A percentile compares a stretch with the other conserved stretches of the same genome.
Evolutionary conservation across 2,329 filamentous ascomycete species (phyloP).

Genomic region (Tolypocladium capitatum): DNA sequence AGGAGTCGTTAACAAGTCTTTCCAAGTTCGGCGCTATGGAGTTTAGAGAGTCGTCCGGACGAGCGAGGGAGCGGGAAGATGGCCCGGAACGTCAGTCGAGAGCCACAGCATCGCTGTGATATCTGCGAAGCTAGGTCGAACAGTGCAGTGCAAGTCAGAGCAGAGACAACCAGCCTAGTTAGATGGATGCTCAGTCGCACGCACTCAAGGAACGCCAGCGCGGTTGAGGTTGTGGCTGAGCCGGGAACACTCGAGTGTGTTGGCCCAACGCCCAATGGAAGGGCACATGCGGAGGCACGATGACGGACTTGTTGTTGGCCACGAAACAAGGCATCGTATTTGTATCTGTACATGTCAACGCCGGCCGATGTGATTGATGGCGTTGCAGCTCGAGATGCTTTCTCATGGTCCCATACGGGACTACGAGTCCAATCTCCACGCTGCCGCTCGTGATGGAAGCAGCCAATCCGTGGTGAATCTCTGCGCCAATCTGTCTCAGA

Average conservation of each 20-base stretch:
- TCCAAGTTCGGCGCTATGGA: conserved; percentile 2
- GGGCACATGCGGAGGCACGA: neutral
- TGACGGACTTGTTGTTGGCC: neutral
- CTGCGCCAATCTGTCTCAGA: too few relatives aligned
- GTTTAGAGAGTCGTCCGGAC: neutral
- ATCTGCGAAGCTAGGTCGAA: neutral
- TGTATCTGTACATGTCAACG: neutral
- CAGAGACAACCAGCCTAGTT: too few relatives aligned
- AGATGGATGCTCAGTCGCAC: too few relatives aligned
- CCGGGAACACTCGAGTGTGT: too few relatives aligned
- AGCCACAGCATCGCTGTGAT: neutral
- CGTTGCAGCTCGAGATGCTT: neutral
- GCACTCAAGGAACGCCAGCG: too few relatives aligned
- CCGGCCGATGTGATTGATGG: neutral
- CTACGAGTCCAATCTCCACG: too few relatives aligned
- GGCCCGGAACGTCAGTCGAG: neutral
- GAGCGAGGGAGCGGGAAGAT: neutral
- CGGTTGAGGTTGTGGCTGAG: neutral
- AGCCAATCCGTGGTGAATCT: too few relatives aligned
- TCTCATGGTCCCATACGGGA: neutral
- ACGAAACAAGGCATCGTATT: neutral
- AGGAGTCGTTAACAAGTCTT: neutral
- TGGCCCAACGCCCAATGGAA: neutral
- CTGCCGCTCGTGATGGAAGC: too few relatives aligned
- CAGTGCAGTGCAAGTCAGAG: neutral